Evolutionary conservation across 768 basidiomycete species (phyloP).

Genomic region (Suillus weaverae): DNA sequence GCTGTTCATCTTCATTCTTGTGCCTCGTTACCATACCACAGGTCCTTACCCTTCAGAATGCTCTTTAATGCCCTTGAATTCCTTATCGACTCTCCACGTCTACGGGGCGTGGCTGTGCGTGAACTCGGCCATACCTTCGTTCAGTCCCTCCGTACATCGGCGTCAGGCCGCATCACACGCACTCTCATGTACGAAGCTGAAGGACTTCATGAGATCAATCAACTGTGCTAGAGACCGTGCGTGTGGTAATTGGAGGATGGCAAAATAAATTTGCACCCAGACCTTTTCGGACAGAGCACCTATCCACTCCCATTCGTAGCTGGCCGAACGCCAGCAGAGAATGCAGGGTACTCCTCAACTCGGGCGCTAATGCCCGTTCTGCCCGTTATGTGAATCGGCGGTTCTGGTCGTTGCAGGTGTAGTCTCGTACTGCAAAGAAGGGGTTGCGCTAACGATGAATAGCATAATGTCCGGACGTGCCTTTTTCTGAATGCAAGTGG

Average conservation of each 20-base stretch:
- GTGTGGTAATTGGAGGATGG: slow-evolving; percentile 81
- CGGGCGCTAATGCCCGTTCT: slow-evolving; percentile 63
- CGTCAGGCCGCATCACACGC: slow-evolving; percentile 48
- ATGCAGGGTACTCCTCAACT: slow-evolving; percentile 69
- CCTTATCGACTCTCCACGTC: slow-evolving; percentile 85
- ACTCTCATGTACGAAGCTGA: slow-evolving; percentile 92
- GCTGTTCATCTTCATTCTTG: slow-evolving; percentile 92
- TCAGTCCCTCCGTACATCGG: slow-evolving; percentile 66
- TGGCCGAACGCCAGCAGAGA: slow-evolving; percentile 74
- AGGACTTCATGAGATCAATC: slow-evolving; percentile 93
- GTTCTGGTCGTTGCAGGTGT: slow-evolving; percentile 81
- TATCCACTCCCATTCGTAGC: slow-evolving; percentile 71
- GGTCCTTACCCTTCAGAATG: slow-evolving; percentile 87
- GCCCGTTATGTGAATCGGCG: slow-evolving; percentile 84
- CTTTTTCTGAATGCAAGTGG: slow-evolving; percentile 50
- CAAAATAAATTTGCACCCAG: slow-evolving; percentile 63
- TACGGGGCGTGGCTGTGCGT: slow-evolving; percentile 76
- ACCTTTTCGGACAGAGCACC: slow-evolving; percentile 70
- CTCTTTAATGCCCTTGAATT: slow-evolving; percentile 96
- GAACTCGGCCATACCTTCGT: slow-evolving; percentile 84
- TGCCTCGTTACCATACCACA: slow-evolving; percentile 87
- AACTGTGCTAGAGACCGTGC: slow-evolving; percentile 84
- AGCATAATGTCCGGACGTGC: slow-evolving; percentile 60
- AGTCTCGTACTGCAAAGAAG: slow-evolving; percentile 67
- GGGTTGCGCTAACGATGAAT: slow-evolving; percentile 64